Base-by-base conservation (phyloP, 2,329 filamentous ascomycete species). In the Venturiaceae sp. region DNA sequence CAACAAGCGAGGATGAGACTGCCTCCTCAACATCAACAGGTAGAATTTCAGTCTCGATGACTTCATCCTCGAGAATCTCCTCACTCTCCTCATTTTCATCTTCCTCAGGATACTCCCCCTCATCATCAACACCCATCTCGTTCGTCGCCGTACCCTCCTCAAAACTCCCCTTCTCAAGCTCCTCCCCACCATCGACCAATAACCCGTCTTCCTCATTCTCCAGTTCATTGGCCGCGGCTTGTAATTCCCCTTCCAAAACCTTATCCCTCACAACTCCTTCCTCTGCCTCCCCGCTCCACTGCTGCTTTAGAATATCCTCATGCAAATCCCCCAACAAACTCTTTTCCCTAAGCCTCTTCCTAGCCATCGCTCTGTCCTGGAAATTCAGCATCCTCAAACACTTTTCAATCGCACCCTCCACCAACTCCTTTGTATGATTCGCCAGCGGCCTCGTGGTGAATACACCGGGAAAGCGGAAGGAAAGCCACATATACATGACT, bases 401-500 rank as follows among this genome's bases (percentile, higher is more conserved):
- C 57, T 54, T 72, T 62, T 87, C 81, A 66, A 97, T 92, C 68
- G 82, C 84, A 55, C 83, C 78, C 73, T 96, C 92, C 1, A 92
- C 85, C 54, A 95, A 69, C 6, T 74, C 72, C 68, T 96, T 95
- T 53, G 90, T 83, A 68, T 96, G 85, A 63, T 88, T 86, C 0
- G 90, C 91, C 46, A 96, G 77, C 0, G 77, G 77, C 65, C 92
- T 83, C 63, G 86, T 88, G 5, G 77, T 81, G 70, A 96, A 95
- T 55, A 95, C 80, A 53, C 89, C 88, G 3, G 84, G 79, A 70
- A 92, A 95, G 6, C 92, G 86, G 72, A 92, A 97, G 65, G 88
- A 92, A 16, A 99, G 78, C 94, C 94, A 99, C 1, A 95, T 79
- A 68, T 97, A 99, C 52, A 92, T 75, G 47, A 92, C 90, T 37